phyloP scores from a whole-genome alignment of 2,329 filamentous ascomycete species.

The Macroventuria anomochaeta region DNA sequence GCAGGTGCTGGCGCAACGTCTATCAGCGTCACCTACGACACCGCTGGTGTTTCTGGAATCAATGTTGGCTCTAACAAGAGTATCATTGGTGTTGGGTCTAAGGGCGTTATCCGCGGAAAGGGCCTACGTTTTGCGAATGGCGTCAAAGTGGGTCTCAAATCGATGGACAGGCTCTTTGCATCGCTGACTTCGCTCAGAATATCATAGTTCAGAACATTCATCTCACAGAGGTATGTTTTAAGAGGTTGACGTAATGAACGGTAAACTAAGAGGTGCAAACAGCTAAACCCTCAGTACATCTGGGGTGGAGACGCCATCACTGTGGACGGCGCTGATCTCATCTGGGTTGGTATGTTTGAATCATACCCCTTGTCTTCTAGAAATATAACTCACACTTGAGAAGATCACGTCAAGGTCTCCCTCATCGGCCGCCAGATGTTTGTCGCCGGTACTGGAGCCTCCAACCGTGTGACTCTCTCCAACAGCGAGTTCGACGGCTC shows the following conservation, averaged over 20 bases:
- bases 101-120: slow-evolving; percentile 63
- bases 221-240: slow-evolving; percentile 47
- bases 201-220: slow-evolving; percentile 54
- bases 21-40: slow-evolving; percentile 54
- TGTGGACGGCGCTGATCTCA: slow-evolving; percentile 29
- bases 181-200: neutral
- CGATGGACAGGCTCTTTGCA: too few relatives aligned
- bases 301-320: slow-evolving; percentile 39
- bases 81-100: slow-evolving; percentile 59
- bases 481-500: slow-evolving; percentile 64
- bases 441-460: slow-evolving; percentile 60
- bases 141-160: too few relatives aligned
- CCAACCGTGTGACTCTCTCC: slow-evolving; percentile 63
- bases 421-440: slow-evolving; percentile 66
- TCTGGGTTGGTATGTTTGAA: slow-evolving; percentile 31
- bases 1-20: slow-evolving; percentile 56
- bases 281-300: slow-evolving; percentile 37
- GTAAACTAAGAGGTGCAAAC: neutral
- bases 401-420: slow-evolving; percentile 52
- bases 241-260: too few relatives aligned
- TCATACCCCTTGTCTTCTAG: too few relatives aligned
- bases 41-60: slow-evolving; percentile 58
- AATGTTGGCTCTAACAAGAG: slow-evolving; percentile 63
- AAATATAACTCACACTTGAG: neutral
- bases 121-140: slow-evolving; percentile 53